These are phyloP conservation scores for Juglanconis oblonga DNA, from an alignment of 2,329 filamentous ascomycete species.

Conservation along the genomic window DNA sequence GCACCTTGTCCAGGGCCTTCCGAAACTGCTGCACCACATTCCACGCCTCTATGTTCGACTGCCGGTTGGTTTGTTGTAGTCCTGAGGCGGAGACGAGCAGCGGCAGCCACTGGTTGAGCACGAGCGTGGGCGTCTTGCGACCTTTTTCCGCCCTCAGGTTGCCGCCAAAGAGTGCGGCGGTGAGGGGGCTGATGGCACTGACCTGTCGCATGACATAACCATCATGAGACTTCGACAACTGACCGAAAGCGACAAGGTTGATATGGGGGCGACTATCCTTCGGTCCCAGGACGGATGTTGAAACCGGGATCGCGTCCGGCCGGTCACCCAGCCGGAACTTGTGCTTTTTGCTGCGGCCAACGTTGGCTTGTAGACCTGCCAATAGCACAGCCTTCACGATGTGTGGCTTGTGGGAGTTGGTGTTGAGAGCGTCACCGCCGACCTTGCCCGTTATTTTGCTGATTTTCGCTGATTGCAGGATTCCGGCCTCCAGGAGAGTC, in stretches of 20 bases:
- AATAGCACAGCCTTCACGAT: slow-evolving; percentile 44
- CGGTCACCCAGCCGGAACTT: background rate
- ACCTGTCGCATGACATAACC: background rate
- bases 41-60: background rate
- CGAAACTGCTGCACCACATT: background rate
- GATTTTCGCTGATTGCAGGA: slow-evolving; percentile 23
- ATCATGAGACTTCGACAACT: background rate
- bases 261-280: background rate
- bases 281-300: background rate
- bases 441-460: slow-evolving; percentile 16
- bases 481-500: slow-evolving; percentile 31
- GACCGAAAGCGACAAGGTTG: background rate
- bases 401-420: slow-evolving; percentile 37
- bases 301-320: background rate
- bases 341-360: slow-evolving; percentile 26
- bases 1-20: background rate
- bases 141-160: background rate
- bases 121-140: background rate
- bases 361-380: slow-evolving; percentile 41
- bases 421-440: slow-evolving; percentile 36
- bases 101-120: slow-evolving; percentile 1
- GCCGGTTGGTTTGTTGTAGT: background rate
- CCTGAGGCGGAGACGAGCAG: background rate
- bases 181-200: background rate
- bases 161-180: slow-evolving; percentile 1